Conservation (phyloP, 805 yeast species). For the Dipodascus albidus region DNA sequence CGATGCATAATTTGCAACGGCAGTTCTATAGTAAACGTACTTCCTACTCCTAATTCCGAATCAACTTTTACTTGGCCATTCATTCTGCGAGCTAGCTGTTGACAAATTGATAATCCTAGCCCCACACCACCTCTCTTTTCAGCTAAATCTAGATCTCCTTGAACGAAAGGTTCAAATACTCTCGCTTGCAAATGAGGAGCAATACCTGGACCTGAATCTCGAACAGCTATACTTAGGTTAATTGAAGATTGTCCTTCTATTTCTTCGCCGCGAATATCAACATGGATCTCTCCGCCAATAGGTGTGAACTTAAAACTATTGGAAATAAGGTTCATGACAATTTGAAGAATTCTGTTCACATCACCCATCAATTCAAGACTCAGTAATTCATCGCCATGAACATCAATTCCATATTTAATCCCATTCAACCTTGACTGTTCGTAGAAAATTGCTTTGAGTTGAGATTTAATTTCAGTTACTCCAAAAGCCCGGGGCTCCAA, state of each 20-base stretch:
- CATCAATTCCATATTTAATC: constrained; percentile 50
- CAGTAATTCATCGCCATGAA: constrained; percentile 36
- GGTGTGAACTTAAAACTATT: constrained; percentile 90
- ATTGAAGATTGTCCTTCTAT: neutral
- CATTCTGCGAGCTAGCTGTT: constrained; percentile 83
- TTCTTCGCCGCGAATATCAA: constrained; percentile 4
- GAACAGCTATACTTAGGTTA: neutral
- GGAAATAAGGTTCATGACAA: constrained; percentile 81
- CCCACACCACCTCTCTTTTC: constrained; percentile 95
- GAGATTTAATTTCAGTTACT: constrained; percentile 64
- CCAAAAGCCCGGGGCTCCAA: constrained; percentile 71
- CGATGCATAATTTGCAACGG: constrained; percentile 15
- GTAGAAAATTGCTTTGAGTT: constrained; percentile 69
- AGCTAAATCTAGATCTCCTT: constrained; percentile 89
- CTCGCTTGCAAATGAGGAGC: constrained; percentile 66
- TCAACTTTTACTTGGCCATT: constrained; percentile 67
- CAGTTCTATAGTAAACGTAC: constrained; percentile 70
- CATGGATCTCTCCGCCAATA: constrained; percentile 28
- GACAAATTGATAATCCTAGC: constrained; percentile 76
- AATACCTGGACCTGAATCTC: constrained; percentile 89
- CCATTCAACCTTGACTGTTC: constrained; percentile 42
- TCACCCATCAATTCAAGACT: constrained; percentile 57
- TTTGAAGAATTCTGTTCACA: constrained; percentile 76
- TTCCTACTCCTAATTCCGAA: constrained; percentile 71
- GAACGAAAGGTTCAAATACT: constrained; percentile 91